phyloP scores from a whole-genome alignment of 2,329 filamentous ascomycete genomes.

The Periconia sp. region DNA sequence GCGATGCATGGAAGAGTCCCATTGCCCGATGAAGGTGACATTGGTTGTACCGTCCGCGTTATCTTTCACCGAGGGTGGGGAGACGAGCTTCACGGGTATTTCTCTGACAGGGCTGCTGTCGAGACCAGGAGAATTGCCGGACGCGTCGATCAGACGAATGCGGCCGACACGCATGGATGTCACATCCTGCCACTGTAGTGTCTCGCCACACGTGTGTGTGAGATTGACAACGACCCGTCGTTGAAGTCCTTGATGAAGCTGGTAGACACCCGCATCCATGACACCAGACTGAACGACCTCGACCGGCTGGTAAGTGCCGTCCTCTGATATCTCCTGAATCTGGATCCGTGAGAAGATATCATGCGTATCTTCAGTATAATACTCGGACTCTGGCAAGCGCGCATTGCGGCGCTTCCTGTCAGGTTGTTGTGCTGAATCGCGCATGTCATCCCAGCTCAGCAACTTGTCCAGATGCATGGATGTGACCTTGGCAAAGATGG shows the following conservation, averaged over 20 bases:
- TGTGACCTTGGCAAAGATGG: constrained; percentile 89
- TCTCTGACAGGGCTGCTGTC: constrained; percentile 71
- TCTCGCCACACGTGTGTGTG: constrained; percentile 89
- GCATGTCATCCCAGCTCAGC: constrained; percentile 98
- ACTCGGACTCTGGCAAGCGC: constrained; percentile 88
- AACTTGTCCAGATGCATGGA: constrained; percentile 96
- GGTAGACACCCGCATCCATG: constrained; percentile 87
- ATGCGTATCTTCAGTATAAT: constrained; percentile 90
- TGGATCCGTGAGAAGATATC: constrained; percentile 89
- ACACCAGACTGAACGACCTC: constrained; percentile 88
- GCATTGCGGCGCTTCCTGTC: constrained; percentile 67
- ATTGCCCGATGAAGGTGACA: constrained; percentile 87
- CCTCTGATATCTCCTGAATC: constrained; percentile 88
- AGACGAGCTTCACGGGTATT: constrained; percentile 76
- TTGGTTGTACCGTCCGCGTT: constrained; percentile 91
- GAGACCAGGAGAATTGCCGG: constrained; percentile 83
- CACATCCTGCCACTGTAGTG: constrained; percentile 86
- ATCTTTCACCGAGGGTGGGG: constrained; percentile 78
- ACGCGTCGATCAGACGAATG: constrained; percentile 82
- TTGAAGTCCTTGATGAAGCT: constrained; percentile 93
- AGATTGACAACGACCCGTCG: constrained; percentile 85
- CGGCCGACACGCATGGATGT: constrained; percentile 77
- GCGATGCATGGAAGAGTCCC: constrained; percentile 93
- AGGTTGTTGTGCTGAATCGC: constrained; percentile 68
- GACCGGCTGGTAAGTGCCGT: constrained; percentile 87